A percentile compares a stretch with the other conserved stretches of the same genome.
phyloP scores from a whole-genome alignment of 805 yeast genomes.

The Kodamaea lidongshanica region DNA sequence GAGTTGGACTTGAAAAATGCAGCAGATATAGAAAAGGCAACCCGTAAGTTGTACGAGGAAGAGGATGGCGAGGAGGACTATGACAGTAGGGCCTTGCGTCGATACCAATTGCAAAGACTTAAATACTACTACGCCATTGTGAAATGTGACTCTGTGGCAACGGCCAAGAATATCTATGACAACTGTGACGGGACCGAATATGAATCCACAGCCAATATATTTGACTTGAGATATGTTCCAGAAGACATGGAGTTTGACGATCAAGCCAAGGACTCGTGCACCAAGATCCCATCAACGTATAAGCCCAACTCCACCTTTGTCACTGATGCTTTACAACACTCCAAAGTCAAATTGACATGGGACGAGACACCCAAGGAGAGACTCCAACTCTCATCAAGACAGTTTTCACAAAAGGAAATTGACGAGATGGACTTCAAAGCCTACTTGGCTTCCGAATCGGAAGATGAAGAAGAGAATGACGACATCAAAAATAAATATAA shows the following conservation, averaged over 20 bases:
- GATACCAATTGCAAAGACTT: conserved; percentile 86
- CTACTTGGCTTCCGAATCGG: conserved; percentile 68
- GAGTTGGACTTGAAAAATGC: conserved; percentile 44
- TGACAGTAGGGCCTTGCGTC: conserved; percentile 75
- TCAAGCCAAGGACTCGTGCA: conserved; percentile 68
- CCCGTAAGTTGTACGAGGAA: conserved; percentile 70
- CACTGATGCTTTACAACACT: conserved; percentile 93
- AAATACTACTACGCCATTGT: conserved; percentile 92
- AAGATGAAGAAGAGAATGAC: conserved; percentile 35
- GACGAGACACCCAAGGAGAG: conserved; percentile 96
- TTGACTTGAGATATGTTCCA: conserved; percentile 89
- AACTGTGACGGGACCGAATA: conserved; percentile 93
- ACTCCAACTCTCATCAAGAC: conserved; percentile 63
- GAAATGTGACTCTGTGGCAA: conserved; percentile 63
- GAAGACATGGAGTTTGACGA: conserved; percentile 81
- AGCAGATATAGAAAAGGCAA: conserved; percentile 49
- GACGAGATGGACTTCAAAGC: conserved; percentile 91
- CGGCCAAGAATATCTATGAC: conserved; percentile 72
- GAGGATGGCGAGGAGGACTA: conserved; percentile 80
- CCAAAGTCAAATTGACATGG: conserved; percentile 96
- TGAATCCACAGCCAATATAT: conserved; percentile 91
- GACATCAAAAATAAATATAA: conserved; percentile 53
- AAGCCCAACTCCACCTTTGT: conserved; percentile 70
- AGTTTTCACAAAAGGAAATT: conserved; percentile 81
- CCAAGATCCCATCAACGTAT: conserved; percentile 66